Evolutionary conservation across 1,284 basidiomycete species (phyloP), one percentile per base, ranked within the genome.

Genomic region (Rhodotorula sp.): DNA sequence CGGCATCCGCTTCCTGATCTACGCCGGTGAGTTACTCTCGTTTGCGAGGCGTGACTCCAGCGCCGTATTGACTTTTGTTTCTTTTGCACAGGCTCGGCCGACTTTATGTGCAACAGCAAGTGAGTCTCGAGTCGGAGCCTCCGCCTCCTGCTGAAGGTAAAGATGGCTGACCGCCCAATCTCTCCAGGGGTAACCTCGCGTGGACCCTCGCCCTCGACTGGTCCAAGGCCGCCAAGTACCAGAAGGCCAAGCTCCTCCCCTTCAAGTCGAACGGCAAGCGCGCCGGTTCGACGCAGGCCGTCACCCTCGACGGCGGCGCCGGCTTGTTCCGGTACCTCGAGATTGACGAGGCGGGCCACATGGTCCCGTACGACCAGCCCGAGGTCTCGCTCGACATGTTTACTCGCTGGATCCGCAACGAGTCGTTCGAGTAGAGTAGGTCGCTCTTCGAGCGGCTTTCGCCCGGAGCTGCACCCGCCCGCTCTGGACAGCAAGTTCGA

Each of bases 1-100:
- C 70, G 90, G 90, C 56, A 84, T 94, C 62, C 83, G 90, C 67
- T 82, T 95, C 49, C 82, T 94, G 54, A 88, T 93, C 50, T 94
- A 93, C 78, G 90, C 91, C 67, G 92, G 48, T 54, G 28, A 28
- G 62, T 5, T 1, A 0, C 12, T 38, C 12, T 12, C 43, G 7
- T 15, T 28, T 47, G n/a, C 38, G 14, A 12, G 12, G 5, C 26
- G 0, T 19, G 1, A 18, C n/a, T n/a, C n/a, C n/a, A n/a, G n/a
- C n/a, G n/a, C n/a, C n/a, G n/a, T n/a, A n/a, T n/a, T n/a, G n/a
- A n/a, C n/a, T n/a, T n/a, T n/a, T n/a, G n/a, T n/a, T 19, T 34
- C 18, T 10, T 4, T n/a, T 3, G 7, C 34, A 0, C 60, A 60
- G 60, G 60, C 34, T 89, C 90, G 77, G 88, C 90, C 84, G 93